Conservation (phyloP, 148 eudicot genomes). For the Talinum fruticosum region DNA sequence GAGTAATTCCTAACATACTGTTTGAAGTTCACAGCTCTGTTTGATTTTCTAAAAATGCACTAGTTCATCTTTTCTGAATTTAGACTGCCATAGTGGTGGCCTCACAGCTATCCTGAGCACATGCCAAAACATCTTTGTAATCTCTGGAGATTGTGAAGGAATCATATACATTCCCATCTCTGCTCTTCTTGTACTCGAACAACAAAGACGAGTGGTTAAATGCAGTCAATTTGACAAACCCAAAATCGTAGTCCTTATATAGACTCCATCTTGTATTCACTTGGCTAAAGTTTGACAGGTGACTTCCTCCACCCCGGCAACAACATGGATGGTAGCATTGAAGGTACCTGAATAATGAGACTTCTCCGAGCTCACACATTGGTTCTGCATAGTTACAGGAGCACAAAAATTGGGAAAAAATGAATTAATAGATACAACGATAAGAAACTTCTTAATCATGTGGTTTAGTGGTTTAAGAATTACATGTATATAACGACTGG, state of each 20-base stretch:
- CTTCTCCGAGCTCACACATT: constrained; percentile 62
- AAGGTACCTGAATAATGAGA: constrained; percentile 62
- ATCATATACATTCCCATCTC: constrained; percentile 75
- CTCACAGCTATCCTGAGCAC: constrained; percentile 35
- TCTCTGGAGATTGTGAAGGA: constrained; percentile 80
- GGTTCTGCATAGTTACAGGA: constrained; percentile 38
- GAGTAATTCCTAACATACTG: neutral
- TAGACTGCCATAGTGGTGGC: constrained; percentile 23
- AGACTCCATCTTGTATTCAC: constrained; percentile 65
- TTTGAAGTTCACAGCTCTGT: no score
- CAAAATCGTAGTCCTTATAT: constrained; percentile 60
- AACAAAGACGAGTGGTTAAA: constrained; percentile 70
- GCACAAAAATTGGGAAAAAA: neutral
- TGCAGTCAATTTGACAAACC: constrained; percentile 79
- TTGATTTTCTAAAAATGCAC: neutral
- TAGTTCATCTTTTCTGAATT: neutral
- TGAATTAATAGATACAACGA: neutral
- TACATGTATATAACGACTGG: no score
- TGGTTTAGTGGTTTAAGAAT: neutral
- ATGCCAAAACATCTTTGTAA: constrained; percentile 73
- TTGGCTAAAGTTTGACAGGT: constrained; percentile 52
- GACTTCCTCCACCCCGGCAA: constrained; percentile 85
- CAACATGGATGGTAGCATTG: constrained; percentile 83
- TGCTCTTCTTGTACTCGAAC: constrained; percentile 90
- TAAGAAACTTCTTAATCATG: neutral